Percentiles rank a stretch among this genome's conserved stretches.
These are phyloP conservation scores for Sporothrix brasiliensis DNA, from an alignment of 2,329 filamentous ascomycete species.

Conservation along the genomic window DNA sequence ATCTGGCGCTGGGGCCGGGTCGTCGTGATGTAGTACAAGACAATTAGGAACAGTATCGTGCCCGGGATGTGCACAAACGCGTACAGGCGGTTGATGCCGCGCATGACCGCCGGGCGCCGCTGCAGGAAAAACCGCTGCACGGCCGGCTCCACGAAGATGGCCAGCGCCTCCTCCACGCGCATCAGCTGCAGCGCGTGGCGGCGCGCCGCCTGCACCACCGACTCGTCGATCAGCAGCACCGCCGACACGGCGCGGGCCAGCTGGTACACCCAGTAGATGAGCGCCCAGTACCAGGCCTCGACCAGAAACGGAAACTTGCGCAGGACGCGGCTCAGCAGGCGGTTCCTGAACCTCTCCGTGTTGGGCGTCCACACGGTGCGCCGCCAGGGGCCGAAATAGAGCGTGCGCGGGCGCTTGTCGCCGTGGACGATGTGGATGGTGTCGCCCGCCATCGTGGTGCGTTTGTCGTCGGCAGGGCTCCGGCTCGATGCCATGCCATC, in stretches of 20 bases:
- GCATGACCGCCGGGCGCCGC: constrained; percentile 56
- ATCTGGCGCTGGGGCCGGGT: constrained; percentile 47
- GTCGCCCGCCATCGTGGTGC: not conserved
- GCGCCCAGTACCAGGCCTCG: constrained; percentile 76
- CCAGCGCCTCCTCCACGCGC: constrained; percentile 64
- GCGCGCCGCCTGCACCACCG: constrained; percentile 68
- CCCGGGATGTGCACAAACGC: constrained; percentile 79
- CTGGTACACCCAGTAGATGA: constrained; percentile 82
- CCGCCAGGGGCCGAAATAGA: constrained; percentile 49
- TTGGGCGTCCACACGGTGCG: constrained; percentile 61
- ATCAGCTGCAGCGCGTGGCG: constrained; percentile 70
- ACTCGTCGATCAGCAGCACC: constrained; percentile 63
- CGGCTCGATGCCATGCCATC: not conserved
- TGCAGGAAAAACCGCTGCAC: constrained; percentile 60
- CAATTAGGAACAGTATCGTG: constrained; percentile 67
- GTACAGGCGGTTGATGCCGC: constrained; percentile 72
- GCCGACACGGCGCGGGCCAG: constrained; percentile 72
- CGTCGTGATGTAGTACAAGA: constrained; percentile 71
- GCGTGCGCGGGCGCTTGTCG: constrained; percentile 36
- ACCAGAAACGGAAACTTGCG: constrained; percentile 71
- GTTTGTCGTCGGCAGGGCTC: not conserved
- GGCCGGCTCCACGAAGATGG: constrained; percentile 66
- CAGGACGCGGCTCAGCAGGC: constrained; percentile 65
- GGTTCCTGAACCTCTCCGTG: constrained; percentile 61
- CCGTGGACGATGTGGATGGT: not conserved